A percentile compares a stretch with the other conserved stretches of the same genome.
Evolutionary conservation across 352 stramenopile genomes (phyloP).

Genomic region (Pythium chondricola): DNA sequence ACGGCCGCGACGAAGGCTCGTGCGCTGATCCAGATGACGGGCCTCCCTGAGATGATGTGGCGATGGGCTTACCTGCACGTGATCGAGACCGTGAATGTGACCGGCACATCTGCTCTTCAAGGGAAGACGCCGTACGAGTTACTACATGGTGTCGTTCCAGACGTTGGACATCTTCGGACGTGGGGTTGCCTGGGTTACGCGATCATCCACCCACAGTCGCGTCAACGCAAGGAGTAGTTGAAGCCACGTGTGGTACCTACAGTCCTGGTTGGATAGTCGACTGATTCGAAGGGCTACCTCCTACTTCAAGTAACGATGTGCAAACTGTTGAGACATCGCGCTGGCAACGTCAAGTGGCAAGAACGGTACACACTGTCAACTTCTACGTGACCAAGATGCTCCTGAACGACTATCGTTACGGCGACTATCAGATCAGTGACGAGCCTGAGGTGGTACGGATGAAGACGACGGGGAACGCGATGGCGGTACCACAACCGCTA

Average conservation of each 20-base stretch:
- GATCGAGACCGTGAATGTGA: constrained; percentile 13
- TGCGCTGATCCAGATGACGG: constrained; percentile 9
- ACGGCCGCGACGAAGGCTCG: not conserved
- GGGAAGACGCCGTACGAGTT: constrained; percentile 10
- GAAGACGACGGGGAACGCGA: not conserved
- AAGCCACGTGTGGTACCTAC: not conserved
- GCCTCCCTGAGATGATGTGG: constrained; percentile 13
- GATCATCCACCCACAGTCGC: constrained; percentile 2
- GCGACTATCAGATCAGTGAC: not conserved
- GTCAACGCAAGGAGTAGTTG: constrained; percentile 7
- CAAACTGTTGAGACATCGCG: constrained; percentile 2
- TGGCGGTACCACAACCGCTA: not conserved
- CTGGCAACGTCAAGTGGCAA: constrained; percentile 8
- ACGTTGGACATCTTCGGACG: constrained; percentile 7
- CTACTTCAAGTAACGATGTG: constrained; percentile 6
- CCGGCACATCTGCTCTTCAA: not conserved
- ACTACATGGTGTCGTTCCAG: constrained; percentile 1
- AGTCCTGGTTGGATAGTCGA: constrained; percentile 7
- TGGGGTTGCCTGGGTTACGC: constrained; percentile 16
- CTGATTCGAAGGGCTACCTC: constrained; percentile 15
- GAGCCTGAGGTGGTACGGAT: not conserved
- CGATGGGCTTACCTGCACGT: constrained; percentile 9
- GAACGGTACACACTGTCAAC: constrained; percentile 1
- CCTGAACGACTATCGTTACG: not conserved
- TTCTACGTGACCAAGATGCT: constrained; percentile 5